Conservation (phyloP, 2,329 filamentous ascomycete species). For the Aureobasidium sp. region DNA sequence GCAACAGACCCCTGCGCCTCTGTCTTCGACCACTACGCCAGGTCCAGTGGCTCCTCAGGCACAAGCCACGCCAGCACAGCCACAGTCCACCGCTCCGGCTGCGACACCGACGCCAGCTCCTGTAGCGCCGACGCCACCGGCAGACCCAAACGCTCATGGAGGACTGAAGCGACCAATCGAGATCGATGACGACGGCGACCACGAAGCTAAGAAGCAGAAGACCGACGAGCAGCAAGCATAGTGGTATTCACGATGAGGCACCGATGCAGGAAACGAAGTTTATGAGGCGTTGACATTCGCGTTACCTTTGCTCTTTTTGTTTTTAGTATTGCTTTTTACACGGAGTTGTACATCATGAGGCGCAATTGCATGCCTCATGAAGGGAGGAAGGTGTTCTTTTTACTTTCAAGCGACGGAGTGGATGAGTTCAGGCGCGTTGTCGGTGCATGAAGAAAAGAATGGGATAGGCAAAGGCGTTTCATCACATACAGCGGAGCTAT, state of each 20-base stretch:
- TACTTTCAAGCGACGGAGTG: conserved; percentile 6
- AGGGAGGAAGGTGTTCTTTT: neutral
- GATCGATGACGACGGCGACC: conserved; percentile 15
- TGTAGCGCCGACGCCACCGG: neutral
- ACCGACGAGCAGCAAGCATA: neutral
- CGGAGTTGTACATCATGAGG: neutral
- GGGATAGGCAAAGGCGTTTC: neutral
- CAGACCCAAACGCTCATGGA: conserved; percentile 2
- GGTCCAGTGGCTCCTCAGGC: neutral
- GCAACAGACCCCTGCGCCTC: neutral
- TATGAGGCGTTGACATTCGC: conserved; percentile 4
- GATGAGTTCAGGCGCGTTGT: neutral
- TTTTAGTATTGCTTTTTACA: neutral
- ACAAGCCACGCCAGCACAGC: neutral
- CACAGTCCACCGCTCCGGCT: neutral
- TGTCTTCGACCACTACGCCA: neutral
- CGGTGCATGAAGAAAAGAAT: conserved; percentile 1
- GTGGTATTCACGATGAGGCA: neutral
- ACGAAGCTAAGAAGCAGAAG: conserved; percentile 17
- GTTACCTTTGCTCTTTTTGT: neutral
- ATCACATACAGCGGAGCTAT: neutral
- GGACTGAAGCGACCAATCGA: conserved; percentile 11
- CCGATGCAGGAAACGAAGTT: neutral
- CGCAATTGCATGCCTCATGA: neutral
- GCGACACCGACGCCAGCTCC: neutral